phyloP scores from a whole-genome alignment of 495 filamentous ascomycete genomes.

The Podospora australis region DNA sequence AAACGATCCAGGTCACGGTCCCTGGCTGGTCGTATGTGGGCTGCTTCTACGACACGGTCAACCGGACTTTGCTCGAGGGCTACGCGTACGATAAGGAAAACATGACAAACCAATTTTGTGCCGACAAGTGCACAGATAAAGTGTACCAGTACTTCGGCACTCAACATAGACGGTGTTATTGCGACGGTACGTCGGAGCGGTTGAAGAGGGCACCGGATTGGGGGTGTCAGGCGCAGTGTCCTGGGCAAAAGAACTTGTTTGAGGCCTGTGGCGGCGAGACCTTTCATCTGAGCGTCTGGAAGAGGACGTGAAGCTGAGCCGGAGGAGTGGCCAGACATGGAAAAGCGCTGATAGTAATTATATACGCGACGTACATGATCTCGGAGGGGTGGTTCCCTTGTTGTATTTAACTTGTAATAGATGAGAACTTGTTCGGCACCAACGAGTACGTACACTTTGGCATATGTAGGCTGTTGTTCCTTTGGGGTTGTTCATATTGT shows the following conservation, averaged over 20 bases:
- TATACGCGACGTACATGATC: too few relatives aligned
- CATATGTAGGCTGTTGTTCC: too few relatives aligned
- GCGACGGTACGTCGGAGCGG: background rate
- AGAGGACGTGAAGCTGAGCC: background rate
- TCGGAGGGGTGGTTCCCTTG: too few relatives aligned
- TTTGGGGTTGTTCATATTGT: too few relatives aligned
- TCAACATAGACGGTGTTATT: background rate
- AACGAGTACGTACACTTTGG: too few relatives aligned
- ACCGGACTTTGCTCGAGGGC: background rate
- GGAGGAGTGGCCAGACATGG: too few relatives aligned
- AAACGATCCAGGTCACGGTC: background rate
- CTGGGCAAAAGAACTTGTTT: background rate
- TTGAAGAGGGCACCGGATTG: slow-evolving; percentile 4
- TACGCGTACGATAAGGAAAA: background rate
- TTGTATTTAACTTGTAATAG: too few relatives aligned
- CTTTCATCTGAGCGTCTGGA: background rate
- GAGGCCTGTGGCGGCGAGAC: background rate
- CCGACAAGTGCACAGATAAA: background rate
- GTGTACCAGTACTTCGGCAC: background rate
- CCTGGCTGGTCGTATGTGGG: background rate
- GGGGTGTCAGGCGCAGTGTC: background rate
- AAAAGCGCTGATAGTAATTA: too few relatives aligned
- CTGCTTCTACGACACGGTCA: background rate
- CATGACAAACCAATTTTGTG: slow-evolving; percentile 1
- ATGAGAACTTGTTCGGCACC: too few relatives aligned